Evolutionary conservation across 2,329 filamentous ascomycete species (phyloP), one percentile per base, ranked within the genome.

Genomic region (Colletotrichum ledebouriae): DNA sequence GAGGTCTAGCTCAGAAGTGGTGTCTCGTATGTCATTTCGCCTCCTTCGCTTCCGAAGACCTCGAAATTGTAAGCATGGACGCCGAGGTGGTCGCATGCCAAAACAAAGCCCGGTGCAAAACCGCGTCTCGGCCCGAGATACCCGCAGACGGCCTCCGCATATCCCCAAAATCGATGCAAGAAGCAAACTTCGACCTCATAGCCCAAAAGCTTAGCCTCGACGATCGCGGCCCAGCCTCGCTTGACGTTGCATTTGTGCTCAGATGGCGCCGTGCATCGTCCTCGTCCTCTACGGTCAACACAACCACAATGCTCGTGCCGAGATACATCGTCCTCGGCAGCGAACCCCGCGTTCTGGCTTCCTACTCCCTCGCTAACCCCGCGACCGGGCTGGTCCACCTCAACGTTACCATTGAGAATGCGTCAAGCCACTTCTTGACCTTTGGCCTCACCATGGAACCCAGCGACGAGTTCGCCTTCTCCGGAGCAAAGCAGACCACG

Each of bases 391-490:
- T 87, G 9, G 71, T 87, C 50, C 79, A 83, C 63, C 77, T 89
- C 13, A 80, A 85, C 47, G 76, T 88, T 76, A 93, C 89, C 3
- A 89, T 99, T 64, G 96, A 99, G 80, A 99, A 99, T 77, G 92
- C 94, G 0, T 98, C 95, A 0, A 92, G 90, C 77, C 96, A 99
- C 78, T 97, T 97, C 79, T 87, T 99, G 57, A 97, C 94, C 0
- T 99, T 99, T 80, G 94, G 93, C 34, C 79, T 98, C 56, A 89
- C 86, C 29, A 97, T 99, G 94, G 95, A 99, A 73, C 92, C 94
- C 3, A 95, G 89, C 76, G 94, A 97, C 71, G 88, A 94, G 60
- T 98, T 98, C 79, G 95, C 94, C 0, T 98, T 99, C 78, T 94
- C 93, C 7, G 96, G 96, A 0, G 85, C 93, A 2, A 98, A 98